Conservation (phyloP, 1,284 basidiomycete genomes). For the Trametes pubescens region DNA sequence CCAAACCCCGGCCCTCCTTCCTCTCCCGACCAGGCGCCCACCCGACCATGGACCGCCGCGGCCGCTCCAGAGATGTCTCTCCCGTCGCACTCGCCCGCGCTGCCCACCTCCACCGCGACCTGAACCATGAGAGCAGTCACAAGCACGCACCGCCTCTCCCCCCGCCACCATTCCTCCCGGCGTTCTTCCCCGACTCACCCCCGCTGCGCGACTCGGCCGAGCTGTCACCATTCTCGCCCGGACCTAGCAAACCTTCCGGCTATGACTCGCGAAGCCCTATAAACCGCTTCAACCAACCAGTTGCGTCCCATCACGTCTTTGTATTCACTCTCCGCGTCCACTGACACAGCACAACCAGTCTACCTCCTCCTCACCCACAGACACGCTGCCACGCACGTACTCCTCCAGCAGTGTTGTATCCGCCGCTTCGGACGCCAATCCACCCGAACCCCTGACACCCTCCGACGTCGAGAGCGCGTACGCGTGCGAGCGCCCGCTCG, state of each 20-base stretch:
- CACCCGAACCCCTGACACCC: constrained; percentile 38
- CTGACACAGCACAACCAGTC: constrained; percentile 24
- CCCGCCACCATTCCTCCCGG: constrained; percentile 20
- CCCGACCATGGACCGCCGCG: constrained; percentile 40
- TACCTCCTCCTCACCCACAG: constrained; percentile 35
- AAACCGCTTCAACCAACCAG: constrained; percentile 23
- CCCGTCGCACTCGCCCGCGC: constrained; percentile 36
- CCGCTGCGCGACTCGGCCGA: constrained; percentile 13
- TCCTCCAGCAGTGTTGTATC: constrained; percentile 43
- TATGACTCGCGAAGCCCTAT: constrained; percentile 22
- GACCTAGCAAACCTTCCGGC: constrained; percentile 21
- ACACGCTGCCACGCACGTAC: constrained; percentile 31
- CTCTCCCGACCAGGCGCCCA: constrained; percentile 21
- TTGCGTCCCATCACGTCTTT: constrained; percentile 37
- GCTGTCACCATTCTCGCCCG: constrained; percentile 14
- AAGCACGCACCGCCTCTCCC: constrained; percentile 17
- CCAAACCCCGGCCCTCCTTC: constrained; percentile 15
- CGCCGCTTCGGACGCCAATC: constrained; percentile 37
- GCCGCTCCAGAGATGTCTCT: constrained; percentile 41
- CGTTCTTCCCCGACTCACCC: constrained; percentile 14
- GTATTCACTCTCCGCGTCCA: constrained; percentile 28
- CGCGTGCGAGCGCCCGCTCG: constrained; percentile 28
- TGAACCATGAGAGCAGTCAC: constrained; percentile 7
- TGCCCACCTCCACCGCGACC: constrained; percentile 18
- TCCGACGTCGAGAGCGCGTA: constrained; percentile 38